Percentiles rank a stretch among this genome's conserved stretches.
Evolutionary conservation across 2,329 filamentous ascomycete species (phyloP).

Genomic region (Chaetomiaceae sp.): DNA sequence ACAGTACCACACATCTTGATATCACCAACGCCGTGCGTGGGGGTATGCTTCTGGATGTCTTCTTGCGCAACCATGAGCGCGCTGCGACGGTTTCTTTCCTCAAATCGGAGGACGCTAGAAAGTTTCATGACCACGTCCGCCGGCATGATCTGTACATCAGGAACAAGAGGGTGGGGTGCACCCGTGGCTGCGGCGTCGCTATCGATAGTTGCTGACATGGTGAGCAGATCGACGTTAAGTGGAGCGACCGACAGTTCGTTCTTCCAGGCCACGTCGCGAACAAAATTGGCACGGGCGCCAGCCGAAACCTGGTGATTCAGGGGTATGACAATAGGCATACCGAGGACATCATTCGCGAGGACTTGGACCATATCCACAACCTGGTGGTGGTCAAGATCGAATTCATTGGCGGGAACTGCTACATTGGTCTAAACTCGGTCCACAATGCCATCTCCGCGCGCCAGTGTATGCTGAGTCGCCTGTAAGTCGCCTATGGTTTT

Average conservation of each 20-base stretch:
- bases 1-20: constrained; percentile 60
- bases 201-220: constrained; percentile 2
- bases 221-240: constrained; percentile 59
- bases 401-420: constrained; percentile 56
- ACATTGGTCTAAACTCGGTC: constrained; percentile 73
- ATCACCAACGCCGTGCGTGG: constrained; percentile 63
- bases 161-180: constrained; percentile 58
- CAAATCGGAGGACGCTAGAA: constrained; percentile 54
- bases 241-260: constrained; percentile 67
- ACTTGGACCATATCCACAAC: constrained; percentile 80
- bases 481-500: no score
- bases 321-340: constrained; percentile 56
- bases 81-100: constrained; percentile 67
- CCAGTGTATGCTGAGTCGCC: constrained; percentile 68
- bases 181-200: neutral
- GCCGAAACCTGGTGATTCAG: constrained; percentile 68
- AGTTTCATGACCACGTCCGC: constrained; percentile 62
- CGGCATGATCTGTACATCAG: constrained; percentile 65
- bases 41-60: constrained; percentile 66
- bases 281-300: constrained; percentile 63
- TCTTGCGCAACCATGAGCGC: constrained; percentile 55
- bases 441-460: constrained; percentile 70
- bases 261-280: constrained; percentile 58
- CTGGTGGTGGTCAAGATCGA: constrained; percentile 64
- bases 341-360: constrained; percentile 60